Base-by-base conservation (phyloP, 768 basidiomycete species). In the Trametes elegans region DNA sequence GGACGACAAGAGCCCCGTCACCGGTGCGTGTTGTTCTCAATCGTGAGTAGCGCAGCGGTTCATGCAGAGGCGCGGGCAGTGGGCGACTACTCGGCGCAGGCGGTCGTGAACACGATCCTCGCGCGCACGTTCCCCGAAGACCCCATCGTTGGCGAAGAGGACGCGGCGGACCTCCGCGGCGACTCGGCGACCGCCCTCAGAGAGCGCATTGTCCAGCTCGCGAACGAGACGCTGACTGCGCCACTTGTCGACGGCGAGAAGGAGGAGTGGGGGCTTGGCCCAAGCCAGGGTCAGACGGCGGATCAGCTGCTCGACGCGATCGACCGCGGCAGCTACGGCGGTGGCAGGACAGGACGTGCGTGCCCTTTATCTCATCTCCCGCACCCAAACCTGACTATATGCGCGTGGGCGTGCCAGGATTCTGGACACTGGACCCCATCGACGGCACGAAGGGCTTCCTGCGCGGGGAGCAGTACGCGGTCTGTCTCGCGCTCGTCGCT, bases 61-160 rank as follows among this genome's bases (percentile, higher is more conserved):
- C 11, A 31, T 16, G 14, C 36, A 36, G 35, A 11, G 9, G 13
- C 45, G 45, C 8, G 45, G 3, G 6, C 62, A 95, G 94, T 97
- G 19, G 97, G 89, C 32, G 97, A 98, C 71, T 94, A 87, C 70
- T 82, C 95, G 3, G 91, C 95, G 0, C 97, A 99, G 67, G 92
- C 95, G 0, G 83, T 98, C 36, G 85, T 99, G 63, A 88, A 88
- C 56, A 78, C 86, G 7, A 87, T 98, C 65, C 80, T 99, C 31
- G 68, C 71, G 14, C 74, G 75, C 11, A 83, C 86, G 0, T 98
- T 97, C 71, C 96, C 95, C 0, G 62, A 77, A 0, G 94, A 98
- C 71, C 81, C 81, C 8, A 91, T 98, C 66, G 87, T 98, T 34
- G 97, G 95, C 28, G 97, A 99, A 70, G 96, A 99, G 71, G 93